phyloP scores from a whole-genome alignment of 805 yeast species.

The Komagataella pseudopastoris region DNA sequence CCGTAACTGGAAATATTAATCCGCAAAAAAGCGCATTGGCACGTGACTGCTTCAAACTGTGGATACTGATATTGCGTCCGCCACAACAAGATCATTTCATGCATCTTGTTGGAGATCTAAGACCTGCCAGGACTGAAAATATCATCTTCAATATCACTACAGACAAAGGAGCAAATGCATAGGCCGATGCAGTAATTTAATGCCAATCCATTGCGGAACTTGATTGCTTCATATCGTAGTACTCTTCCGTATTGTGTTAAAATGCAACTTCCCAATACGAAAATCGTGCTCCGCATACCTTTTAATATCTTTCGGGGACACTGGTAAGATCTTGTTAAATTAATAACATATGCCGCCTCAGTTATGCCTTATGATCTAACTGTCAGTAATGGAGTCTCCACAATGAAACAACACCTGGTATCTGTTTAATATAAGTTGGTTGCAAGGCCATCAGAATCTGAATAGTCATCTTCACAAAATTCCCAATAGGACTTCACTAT shows the following conservation, averaged over 20 bases:
- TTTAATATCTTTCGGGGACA: neutral
- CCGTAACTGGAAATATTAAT: neutral
- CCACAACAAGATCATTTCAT: neutral
- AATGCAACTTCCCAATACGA: neutral
- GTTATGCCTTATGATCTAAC: neutral
- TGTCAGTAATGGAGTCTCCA: neutral
- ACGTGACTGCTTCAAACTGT: neutral
- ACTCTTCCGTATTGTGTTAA: neutral
- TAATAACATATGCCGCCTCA: neutral
- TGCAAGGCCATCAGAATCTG: neutral
- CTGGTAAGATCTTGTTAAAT: neutral
- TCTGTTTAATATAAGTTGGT: neutral
- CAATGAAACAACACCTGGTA: neutral
- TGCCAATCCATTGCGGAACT: neutral
- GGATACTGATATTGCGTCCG: neutral
- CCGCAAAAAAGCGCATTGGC: neutral
- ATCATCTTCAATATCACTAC: neutral
- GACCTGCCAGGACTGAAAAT: neutral
- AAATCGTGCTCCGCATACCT: neutral
- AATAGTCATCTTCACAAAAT: neutral
- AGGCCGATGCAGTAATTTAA: neutral
- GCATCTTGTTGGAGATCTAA: neutral
- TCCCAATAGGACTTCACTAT: neutral
- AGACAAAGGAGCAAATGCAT: neutral
- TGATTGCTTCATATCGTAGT: neutral